Conservation (phyloP, 169 alveolate species). For the Eimeria falciformis region DNA sequence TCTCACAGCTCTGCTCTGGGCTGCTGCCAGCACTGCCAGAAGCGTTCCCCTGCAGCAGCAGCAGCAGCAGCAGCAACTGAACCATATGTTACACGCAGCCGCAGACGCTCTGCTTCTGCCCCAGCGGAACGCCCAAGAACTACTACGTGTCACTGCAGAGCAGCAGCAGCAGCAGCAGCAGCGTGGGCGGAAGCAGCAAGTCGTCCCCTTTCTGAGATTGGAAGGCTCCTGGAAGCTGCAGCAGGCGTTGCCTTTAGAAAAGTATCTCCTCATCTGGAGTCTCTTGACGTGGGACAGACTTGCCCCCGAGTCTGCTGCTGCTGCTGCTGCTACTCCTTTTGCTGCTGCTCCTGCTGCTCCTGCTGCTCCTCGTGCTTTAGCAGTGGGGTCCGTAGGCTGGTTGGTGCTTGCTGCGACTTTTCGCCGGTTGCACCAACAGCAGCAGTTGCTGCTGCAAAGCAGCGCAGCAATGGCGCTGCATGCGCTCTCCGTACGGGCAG, state of each 20-base stretch:
- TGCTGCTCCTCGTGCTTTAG: background rate
- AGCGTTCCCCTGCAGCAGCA: background rate
- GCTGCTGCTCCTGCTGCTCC: background rate
- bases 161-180: background rate
- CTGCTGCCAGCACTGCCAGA: conserved; percentile 16
- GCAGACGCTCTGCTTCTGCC: conserved; percentile 16
- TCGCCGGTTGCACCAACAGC: background rate
- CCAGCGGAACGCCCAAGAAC: conserved; percentile 13
- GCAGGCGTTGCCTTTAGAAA: conserved; percentile 23
- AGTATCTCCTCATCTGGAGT: conserved; percentile 42
- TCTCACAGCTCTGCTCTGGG: conserved; percentile 44
- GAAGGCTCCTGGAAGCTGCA: conserved; percentile 22
- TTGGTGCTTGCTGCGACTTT: background rate
- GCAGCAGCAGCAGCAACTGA: conserved; percentile 1
- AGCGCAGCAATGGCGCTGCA: conserved; percentile 50
- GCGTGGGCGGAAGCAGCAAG: conserved; percentile 8
- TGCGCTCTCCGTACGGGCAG: conserved; percentile 8
- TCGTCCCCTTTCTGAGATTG: background rate
- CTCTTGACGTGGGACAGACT: conserved; percentile 5
- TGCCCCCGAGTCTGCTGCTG: background rate
- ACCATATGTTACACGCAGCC: background rate
- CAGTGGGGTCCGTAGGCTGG: conserved; percentile 22
- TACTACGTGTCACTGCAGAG: no score
- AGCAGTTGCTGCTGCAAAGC: conserved; percentile 50
- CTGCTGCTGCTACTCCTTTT: conserved; percentile 8